These are phyloP conservation scores for Baorangia bicolor DNA, from an alignment of 768 basidiomycete species.

Conservation along the genomic window DNA sequence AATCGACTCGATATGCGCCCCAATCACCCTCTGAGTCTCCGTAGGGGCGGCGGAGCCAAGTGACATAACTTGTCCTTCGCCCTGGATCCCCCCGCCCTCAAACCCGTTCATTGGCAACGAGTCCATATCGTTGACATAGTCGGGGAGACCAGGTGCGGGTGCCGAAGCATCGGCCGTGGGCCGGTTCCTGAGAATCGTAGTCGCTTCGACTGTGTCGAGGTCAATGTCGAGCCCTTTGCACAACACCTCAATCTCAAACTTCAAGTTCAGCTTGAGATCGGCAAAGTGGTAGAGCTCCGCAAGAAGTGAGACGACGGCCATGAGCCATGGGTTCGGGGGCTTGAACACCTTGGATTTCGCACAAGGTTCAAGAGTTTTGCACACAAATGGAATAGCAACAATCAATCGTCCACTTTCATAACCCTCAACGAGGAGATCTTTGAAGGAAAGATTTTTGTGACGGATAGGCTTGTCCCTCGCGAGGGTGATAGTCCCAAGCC, in stretches of 20 bases:
- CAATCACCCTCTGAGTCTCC: slow-evolving; percentile 66
- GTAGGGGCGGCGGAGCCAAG: slow-evolving; percentile 60
- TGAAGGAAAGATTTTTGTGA: slow-evolving; percentile 92
- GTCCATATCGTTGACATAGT: slow-evolving; percentile 80
- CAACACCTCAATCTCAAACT: slow-evolving; percentile 97
- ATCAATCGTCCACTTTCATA: slow-evolving; percentile 89
- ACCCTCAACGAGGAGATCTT: slow-evolving; percentile 95
- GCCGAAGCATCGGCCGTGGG: slow-evolving; percentile 55
- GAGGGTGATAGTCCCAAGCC: slow-evolving; percentile 92
- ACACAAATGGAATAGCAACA: slow-evolving; percentile 96
- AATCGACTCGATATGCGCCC: slow-evolving; percentile 80
- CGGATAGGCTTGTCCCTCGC: slow-evolving; percentile 91
- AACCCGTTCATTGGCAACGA: slow-evolving; percentile 75
- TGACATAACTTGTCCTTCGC: slow-evolving; percentile 61
- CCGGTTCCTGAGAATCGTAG: slow-evolving; percentile 77
- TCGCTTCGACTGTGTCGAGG: slow-evolving; percentile 80
- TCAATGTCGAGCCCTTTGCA: slow-evolving; percentile 91
- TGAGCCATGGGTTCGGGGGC: slow-evolving; percentile 97
- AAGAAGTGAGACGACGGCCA: slow-evolving; percentile 89
- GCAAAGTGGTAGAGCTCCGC: slow-evolving; percentile 97
- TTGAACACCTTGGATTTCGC: slow-evolving; percentile 89
- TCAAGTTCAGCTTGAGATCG: slow-evolving; percentile 92
- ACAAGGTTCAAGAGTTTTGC: slow-evolving; percentile 92
- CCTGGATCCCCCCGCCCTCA: slow-evolving; percentile 46
- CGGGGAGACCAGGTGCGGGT: slow-evolving; percentile 61